Conservation (phyloP, 2,329 filamentous ascomycete genomes). For the Talaromyces verruculosus region DNA sequence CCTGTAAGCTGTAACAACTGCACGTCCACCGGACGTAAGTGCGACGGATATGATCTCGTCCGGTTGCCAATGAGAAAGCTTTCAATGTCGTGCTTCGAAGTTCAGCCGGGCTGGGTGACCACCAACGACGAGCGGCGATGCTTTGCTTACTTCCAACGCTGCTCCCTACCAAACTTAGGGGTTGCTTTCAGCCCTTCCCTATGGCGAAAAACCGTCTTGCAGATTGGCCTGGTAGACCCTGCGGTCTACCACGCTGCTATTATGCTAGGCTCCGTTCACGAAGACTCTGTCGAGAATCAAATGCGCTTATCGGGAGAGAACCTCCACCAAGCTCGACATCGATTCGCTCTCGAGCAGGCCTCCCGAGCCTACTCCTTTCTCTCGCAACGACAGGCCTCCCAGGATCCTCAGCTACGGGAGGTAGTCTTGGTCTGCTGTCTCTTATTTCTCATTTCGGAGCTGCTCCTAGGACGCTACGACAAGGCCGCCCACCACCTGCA, state of each 20-base stretch:
- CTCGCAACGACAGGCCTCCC: not conserved
- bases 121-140: conserved; percentile 26
- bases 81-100: conserved; percentile 11
- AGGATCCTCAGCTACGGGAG: conserved; percentile 1
- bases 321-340: not conserved
- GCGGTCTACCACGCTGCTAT: conserved; percentile 13
- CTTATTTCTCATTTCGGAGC: conserved; percentile 7
- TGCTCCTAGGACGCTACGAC: not conserved
- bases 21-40: conserved; percentile 31
- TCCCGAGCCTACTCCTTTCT: conserved; percentile 4
- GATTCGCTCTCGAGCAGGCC: conserved; percentile 13
- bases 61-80: conserved; percentile 1
- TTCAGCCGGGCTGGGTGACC: conserved; percentile 19
- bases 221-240: not conserved
- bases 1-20: conserved; percentile 39
- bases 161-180: conserved; percentile 23
- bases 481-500: conserved; percentile 3
- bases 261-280: conserved; percentile 8
- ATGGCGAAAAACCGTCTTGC: conserved; percentile 7
- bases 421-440: conserved; percentile 11
- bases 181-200: conserved; percentile 20
- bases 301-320: conserved; percentile 16
- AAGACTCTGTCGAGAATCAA: conserved; percentile 9
- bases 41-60: conserved; percentile 5
- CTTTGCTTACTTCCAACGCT: conserved; percentile 25